Conservation (phyloP, 192 early-diverging fungal species). For the Podochytrium sp. region DNA sequence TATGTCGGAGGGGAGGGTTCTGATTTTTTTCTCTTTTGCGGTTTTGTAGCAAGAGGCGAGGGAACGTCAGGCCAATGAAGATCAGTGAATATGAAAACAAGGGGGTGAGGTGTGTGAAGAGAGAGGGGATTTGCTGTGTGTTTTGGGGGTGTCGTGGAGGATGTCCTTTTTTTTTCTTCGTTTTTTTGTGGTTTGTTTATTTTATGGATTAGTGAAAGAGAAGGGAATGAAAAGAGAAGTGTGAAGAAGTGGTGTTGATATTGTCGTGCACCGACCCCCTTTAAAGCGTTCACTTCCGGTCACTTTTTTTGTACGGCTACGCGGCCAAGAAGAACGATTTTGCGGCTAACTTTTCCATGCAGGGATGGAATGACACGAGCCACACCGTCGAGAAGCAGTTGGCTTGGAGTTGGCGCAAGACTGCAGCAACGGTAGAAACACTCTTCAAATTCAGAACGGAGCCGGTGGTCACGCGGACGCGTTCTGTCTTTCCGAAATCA, state of each 20-base stretch:
- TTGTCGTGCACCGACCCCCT: too few relatives aligned
- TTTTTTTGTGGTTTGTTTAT: constrained; percentile 14
- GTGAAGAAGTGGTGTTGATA: too few relatives aligned
- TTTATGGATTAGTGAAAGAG: too few relatives aligned
- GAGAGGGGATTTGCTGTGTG: background rate
- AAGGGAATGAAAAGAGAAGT: too few relatives aligned
- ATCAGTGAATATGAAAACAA: background rate
- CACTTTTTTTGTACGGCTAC: constrained; percentile 2
- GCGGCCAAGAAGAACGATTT: background rate
- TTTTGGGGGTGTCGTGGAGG: background rate
- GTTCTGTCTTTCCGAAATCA: background rate
- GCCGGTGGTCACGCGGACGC: constrained; percentile 13
- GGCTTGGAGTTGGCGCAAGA: constrained; percentile 3
- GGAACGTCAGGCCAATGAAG: constrained; percentile 1
- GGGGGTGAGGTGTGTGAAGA: background rate
- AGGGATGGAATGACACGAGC: constrained; percentile 6
- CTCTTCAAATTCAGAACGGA: constrained; percentile 16
- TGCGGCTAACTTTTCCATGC: background rate
- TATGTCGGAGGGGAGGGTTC: too few relatives aligned
- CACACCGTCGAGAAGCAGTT: constrained; percentile 31
- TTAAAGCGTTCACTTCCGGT: too few relatives aligned
- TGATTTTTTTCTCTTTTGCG: too few relatives aligned
- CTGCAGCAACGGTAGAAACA: background rate
- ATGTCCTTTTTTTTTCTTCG: background rate
- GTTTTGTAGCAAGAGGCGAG: constrained; percentile 1